Conservation (phyloP, 202 grass and related monocot genomes). For the Hordeum pubiflorum region DNA sequence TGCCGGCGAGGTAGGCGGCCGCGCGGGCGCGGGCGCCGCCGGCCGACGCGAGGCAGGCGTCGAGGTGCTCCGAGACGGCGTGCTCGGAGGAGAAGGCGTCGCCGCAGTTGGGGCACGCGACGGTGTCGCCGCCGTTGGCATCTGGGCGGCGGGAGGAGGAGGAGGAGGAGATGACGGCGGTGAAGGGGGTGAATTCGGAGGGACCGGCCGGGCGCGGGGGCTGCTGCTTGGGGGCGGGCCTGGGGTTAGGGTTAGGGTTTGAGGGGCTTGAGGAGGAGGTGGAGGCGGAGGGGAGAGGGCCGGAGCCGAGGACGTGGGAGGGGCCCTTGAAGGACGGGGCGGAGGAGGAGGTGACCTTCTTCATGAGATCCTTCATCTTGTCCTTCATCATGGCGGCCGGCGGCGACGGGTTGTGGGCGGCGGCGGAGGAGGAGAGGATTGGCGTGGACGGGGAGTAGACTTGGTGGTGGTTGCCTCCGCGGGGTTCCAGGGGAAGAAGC, state of each 20-base stretch:
- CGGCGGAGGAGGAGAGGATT: neutral
- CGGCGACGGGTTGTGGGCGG: neutral
- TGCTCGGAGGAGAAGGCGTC: slow-evolving; percentile 50
- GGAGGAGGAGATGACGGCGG: slow-evolving; percentile 42
- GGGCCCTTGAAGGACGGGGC: slow-evolving; percentile 69
- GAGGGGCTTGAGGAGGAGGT: slow-evolving; percentile 28
- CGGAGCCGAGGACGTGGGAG: slow-evolving; percentile 66
- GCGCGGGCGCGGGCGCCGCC: slow-evolving; percentile 30
- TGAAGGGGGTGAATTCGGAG: slow-evolving; percentile 43
- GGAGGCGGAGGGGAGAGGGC: neutral
- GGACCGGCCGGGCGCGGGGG: slow-evolving; percentile 1
- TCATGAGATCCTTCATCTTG: slow-evolving; percentile 93
- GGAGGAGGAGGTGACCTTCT: slow-evolving; percentile 82
- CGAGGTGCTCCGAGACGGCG: slow-evolving; percentile 57
- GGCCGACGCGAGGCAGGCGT: slow-evolving; percentile 52
- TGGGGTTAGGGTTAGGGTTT: slow-evolving; percentile 39
- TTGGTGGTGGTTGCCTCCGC: neutral
- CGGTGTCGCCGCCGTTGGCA: neutral
- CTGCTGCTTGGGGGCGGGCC: slow-evolving; percentile 1
- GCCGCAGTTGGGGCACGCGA: slow-evolving; percentile 58
- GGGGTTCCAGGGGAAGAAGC: neutral
- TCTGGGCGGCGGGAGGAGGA: slow-evolving; percentile 20
- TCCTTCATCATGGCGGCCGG: slow-evolving; percentile 53
- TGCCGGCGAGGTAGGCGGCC: slow-evolving; percentile 47
- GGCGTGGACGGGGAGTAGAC: slow-evolving; percentile 29